Evolutionary conservation across 2,329 filamentous ascomycete genomes (phyloP).

Genomic region (Plectosphaerella sp.): DNA sequence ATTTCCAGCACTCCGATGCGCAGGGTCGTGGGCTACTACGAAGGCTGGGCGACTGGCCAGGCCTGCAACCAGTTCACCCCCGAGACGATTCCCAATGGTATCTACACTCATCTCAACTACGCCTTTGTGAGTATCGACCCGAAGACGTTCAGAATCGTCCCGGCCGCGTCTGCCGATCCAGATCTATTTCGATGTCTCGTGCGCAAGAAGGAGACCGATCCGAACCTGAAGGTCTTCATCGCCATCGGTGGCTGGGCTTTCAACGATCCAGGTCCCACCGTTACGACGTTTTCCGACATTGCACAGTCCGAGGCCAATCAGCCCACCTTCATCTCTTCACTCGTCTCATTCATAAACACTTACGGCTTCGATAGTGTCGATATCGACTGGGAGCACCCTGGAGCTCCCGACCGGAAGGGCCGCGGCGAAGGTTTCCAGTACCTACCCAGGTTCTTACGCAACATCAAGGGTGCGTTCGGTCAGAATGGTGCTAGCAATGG

Average conservation of each 20-base stretch:
- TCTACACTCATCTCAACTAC: conserved; percentile 27
- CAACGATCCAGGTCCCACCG: conserved; percentile 26
- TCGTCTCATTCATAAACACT: conserved; percentile 31
- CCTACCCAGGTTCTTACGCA: background rate
- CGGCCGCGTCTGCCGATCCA: background rate
- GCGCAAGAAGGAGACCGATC: conserved; percentile 17
- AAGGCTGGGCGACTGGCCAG: conserved; percentile 16
- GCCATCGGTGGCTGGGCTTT: conserved; percentile 37
- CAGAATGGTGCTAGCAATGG: conserved; percentile 26
- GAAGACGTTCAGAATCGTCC: conserved; percentile 16
- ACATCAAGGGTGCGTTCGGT: background rate
- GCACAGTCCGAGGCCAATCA: conserved; percentile 4
- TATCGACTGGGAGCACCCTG: conserved; percentile 38
- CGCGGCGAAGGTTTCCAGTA: background rate
- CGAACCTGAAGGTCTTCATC: conserved; percentile 24
- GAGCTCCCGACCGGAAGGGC: background rate
- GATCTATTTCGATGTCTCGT: conserved; percentile 21
- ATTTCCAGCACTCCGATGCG: background rate
- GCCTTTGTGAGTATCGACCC: conserved; percentile 26
- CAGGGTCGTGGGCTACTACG: conserved; percentile 22
- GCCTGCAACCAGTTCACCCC: conserved; percentile 12
- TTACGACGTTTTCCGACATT: conserved; percentile 18
- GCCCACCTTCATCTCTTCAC: conserved; percentile 26
- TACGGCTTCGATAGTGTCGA: conserved; percentile 40
- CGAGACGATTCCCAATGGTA: background rate